Evolutionary conservation across 371 early-diverging fungal genomes (phyloP).

Genomic region (Rhizopus delemar): DNA sequence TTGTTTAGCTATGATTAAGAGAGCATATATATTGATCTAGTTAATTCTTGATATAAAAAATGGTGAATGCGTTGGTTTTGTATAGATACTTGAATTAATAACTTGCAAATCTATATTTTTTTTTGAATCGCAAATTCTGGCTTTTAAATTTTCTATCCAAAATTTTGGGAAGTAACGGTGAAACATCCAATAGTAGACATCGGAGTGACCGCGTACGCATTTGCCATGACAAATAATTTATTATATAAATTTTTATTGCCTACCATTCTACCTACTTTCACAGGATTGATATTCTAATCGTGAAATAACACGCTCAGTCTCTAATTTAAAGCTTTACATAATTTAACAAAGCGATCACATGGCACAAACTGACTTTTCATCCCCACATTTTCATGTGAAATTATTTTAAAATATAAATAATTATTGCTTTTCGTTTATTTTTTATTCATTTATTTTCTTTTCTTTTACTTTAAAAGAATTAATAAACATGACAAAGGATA

Average conservation of each 20-base stretch:
- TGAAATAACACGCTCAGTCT: too few relatives aligned
- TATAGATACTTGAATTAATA: too few relatives aligned
- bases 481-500: conserved; percentile 40
- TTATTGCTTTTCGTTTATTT: conserved; percentile 10
- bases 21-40: too few relatives aligned
- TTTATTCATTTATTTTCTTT: conserved; percentile 7
- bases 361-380: background rate
- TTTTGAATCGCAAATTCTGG: too few relatives aligned
- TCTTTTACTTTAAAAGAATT: conserved; percentile 1
- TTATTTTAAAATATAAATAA: background rate
- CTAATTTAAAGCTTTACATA: too few relatives aligned
- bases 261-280: background rate
- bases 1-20: too few relatives aligned
- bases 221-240: conserved; percentile 13
- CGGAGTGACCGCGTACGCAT: background rate
- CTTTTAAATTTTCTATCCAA: too few relatives aligned
- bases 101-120: too few relatives aligned
- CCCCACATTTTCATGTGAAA: conserved; percentile 11
- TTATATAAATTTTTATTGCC: background rate
- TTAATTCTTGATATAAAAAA: too few relatives aligned
- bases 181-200: too few relatives aligned
- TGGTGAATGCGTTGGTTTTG: too few relatives aligned
- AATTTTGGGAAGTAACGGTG: background rate
- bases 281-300: too few relatives aligned
- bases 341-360: background rate